Evolutionary conservation across 495 filamentous ascomycete species (phyloP).

Genomic region (Aspergillus taichungensis): DNA sequence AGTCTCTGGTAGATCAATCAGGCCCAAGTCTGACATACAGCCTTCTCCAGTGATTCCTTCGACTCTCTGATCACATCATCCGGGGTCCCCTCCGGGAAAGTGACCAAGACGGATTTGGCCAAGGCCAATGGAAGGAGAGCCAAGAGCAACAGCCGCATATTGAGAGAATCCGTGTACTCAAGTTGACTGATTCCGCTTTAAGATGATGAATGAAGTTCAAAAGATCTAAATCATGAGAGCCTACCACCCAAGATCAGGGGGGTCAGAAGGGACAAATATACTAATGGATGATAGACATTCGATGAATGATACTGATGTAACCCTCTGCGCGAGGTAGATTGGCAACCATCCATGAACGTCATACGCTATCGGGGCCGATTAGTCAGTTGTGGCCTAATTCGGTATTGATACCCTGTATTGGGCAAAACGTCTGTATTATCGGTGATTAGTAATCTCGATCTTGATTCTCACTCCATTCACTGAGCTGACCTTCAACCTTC

Average conservation of each 20-base stretch:
- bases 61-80: constrained; percentile 57
- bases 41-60: constrained; percentile 58
- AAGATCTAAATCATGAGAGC: too few species aligned
- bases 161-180: constrained; percentile 9
- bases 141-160: constrained; percentile 53
- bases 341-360: too few species aligned
- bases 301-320: too few species aligned
- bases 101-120: constrained; percentile 68
- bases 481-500: background rate
- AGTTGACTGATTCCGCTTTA: background rate
- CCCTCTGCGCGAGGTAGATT: too few species aligned
- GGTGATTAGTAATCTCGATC: too few species aligned
- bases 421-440: too few species aligned
- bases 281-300: background rate
- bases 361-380: too few species aligned
- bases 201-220: background rate
- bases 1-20: background rate
- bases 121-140: constrained; percentile 47
- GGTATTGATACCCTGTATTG: too few species aligned
- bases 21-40: constrained; percentile 38
- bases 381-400: too few species aligned
- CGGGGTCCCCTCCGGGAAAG: constrained; percentile 65
- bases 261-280: background rate
- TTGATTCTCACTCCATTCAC: too few species aligned
- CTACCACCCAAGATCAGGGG: background rate